Percentiles rank a stretch among this genome's conserved stretches.
phyloP scores from a whole-genome alignment of 1,139 yeast species.

The Blastobotrys persicus region DNA sequence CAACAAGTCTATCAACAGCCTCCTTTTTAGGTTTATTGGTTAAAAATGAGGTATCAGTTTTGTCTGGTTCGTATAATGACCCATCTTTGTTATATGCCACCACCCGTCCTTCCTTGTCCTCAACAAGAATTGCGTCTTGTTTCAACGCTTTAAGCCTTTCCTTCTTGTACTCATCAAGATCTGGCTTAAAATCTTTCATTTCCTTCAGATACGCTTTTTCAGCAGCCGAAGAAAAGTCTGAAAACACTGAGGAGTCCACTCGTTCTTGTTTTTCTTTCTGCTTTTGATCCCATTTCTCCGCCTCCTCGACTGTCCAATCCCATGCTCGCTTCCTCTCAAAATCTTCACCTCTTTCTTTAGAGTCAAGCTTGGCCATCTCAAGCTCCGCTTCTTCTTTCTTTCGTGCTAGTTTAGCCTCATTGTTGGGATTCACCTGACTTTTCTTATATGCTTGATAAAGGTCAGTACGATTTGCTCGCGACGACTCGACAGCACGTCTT shows the following conservation, averaged over 20 bases:
- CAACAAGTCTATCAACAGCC: slow-evolving; percentile 44
- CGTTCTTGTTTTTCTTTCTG: slow-evolving; percentile 32
- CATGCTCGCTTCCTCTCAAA: slow-evolving; percentile 48
- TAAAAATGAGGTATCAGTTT: slow-evolving; percentile 24
- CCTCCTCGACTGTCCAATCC: slow-evolving; percentile 66
- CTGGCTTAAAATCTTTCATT: slow-evolving; percentile 42
- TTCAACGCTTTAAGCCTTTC: slow-evolving; percentile 32
- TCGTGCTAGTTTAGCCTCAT: slow-evolving; percentile 36
- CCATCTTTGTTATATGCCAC: slow-evolving; percentile 26
- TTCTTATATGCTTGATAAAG: slow-evolving; percentile 43
- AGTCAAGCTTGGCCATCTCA: slow-evolving; percentile 44
- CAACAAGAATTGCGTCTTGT: slow-evolving; percentile 17
- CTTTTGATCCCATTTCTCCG: slow-evolving; percentile 61
- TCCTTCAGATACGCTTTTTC: slow-evolving; percentile 54
- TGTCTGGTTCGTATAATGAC: slow-evolving; percentile 18
- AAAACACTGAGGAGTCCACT: slow-evolving; percentile 18
- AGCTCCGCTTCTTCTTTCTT: slow-evolving; percentile 39
- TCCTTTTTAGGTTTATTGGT: slow-evolving; percentile 40
- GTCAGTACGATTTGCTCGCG: slow-evolving; percentile 42
- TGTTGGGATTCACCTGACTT: slow-evolving; percentile 35
- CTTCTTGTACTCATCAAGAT: slow-evolving; percentile 44
- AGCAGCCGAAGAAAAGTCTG: slow-evolving; percentile 53
- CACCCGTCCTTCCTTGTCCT: slow-evolving; percentile 25
- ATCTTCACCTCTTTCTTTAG: slow-evolving; percentile 42
- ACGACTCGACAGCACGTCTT: slow-evolving; percentile 31